These are phyloP conservation scores for Globisporangium cylindrosporum DNA, from an alignment of 352 stramenopile species.

Conservation along the genomic window DNA sequence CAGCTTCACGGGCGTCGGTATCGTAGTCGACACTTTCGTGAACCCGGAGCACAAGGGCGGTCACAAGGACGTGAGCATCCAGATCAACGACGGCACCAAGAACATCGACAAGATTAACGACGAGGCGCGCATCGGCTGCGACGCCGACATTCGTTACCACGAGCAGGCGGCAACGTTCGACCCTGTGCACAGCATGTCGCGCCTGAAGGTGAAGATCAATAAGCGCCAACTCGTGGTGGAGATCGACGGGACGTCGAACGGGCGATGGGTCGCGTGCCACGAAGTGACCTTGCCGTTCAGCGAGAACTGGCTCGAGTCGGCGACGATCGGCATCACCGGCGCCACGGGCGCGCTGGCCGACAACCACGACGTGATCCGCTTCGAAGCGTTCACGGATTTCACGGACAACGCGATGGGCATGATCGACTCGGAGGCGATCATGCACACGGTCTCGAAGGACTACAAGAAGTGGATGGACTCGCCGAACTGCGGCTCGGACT, in stretches of 20 bases:
- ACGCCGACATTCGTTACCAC: conserved; percentile 76
- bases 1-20: conserved; percentile 68
- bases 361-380: conserved; percentile 84
- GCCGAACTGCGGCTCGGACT: conserved; percentile 72
- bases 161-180: conserved; percentile 77
- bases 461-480: conserved; percentile 84
- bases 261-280: conserved; percentile 62
- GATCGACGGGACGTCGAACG: conserved; percentile 57
- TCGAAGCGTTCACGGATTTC: conserved; percentile 67
- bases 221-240: conserved; percentile 55
- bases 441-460: conserved; percentile 83
- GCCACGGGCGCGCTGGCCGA: conserved; percentile 77
- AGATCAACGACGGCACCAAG: conserved; percentile 81
- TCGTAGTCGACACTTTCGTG: conserved; percentile 85
- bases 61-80: conserved; percentile 83
- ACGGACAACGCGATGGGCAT: conserved; percentile 35
- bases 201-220: conserved; percentile 76
- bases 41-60: conserved; percentile 81
- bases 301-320: conserved; percentile 50
- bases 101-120: conserved; percentile 61
- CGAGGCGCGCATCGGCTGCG: conserved; percentile 65
- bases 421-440: conserved; percentile 64
- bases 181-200: conserved; percentile 76
- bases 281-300: conserved; percentile 64
- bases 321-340: conserved; percentile 75